Percentiles rank a stretch among this genome's conserved stretches.
Conservation (phyloP, 305 asterid genomes). For the Solanum hybrid region DNA sequence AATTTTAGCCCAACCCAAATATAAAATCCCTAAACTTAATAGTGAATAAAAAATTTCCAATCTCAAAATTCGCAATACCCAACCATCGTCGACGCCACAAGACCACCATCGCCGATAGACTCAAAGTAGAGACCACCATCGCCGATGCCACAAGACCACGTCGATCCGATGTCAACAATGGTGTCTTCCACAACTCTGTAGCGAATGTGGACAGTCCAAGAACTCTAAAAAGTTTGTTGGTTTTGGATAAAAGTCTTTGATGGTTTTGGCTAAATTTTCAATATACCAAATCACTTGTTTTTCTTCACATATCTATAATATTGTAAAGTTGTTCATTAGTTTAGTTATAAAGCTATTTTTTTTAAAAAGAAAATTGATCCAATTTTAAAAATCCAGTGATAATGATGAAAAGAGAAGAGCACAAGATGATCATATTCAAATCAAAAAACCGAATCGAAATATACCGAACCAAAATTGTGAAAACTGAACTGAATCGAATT, state of each 20-base stretch:
- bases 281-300: background rate
- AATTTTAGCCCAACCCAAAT: background rate
- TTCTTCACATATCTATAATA: background rate
- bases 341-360: background rate
- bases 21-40: background rate
- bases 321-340: background rate
- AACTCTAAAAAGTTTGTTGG: background rate
- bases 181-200: background rate
- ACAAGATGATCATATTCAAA: background rate
- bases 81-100: background rate
- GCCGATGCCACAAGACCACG: background rate
- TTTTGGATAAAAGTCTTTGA: background rate
- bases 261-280: background rate
- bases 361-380: background rate
- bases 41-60: background rate
- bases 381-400: background rate
- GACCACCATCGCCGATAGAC: no score
- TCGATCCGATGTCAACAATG: background rate
- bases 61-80: background rate
- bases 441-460: rapidly evolving
- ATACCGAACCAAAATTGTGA: background rate
- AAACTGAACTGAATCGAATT: background rate
- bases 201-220: background rate
- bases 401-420: background rate
- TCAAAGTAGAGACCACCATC: background rate